phyloP scores from a whole-genome alignment of 2,329 filamentous ascomycete genomes.

The Phymatotrichopsis omnivora region DNA sequence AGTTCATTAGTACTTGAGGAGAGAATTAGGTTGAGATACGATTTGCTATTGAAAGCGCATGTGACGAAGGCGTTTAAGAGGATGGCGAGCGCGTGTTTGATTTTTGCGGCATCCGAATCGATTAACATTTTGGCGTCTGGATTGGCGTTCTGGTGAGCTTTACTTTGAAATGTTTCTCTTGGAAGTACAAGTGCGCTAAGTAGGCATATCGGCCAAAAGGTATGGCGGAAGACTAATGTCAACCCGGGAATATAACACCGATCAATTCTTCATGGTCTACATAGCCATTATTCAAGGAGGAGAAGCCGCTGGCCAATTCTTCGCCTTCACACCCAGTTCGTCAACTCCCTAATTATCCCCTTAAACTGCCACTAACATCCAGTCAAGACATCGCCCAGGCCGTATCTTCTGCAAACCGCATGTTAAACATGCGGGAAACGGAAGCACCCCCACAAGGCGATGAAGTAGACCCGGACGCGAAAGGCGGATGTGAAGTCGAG shows the following conservation, averaged over 20 bases:
- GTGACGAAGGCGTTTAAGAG: constrained; percentile 50
- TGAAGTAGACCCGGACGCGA: constrained; percentile 44
- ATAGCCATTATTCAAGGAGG: constrained; percentile 58
- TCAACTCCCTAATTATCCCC: too few relatives aligned
- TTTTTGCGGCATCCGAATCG: constrained; percentile 62
- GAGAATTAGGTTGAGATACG: constrained; percentile 52
- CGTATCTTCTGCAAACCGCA: constrained; percentile 27
- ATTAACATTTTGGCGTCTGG: constrained; percentile 54
- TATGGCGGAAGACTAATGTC: constrained; percentile 56
- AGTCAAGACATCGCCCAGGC: constrained; percentile 36
- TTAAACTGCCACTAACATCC: too few relatives aligned
- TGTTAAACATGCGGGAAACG: constrained; percentile 29
- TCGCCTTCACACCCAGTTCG: constrained; percentile 52
- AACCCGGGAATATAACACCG: constrained; percentile 40
- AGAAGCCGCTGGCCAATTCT: constrained; percentile 55
- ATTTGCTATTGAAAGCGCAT: constrained; percentile 48
- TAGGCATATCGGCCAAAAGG: too few relatives aligned
- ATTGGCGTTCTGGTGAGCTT: constrained; percentile 54
- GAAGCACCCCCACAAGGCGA: constrained; percentile 37
- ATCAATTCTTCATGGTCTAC: constrained; percentile 50
- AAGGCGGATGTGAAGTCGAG: constrained; percentile 39
- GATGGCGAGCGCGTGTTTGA: constrained; percentile 50
- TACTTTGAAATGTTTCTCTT: too few relatives aligned
- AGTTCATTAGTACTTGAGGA: constrained; percentile 59
- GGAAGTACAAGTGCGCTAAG: too few relatives aligned